phyloP scores from a whole-genome alignment of 805 yeast species.

The Yarrowia yakushimensis region DNA sequence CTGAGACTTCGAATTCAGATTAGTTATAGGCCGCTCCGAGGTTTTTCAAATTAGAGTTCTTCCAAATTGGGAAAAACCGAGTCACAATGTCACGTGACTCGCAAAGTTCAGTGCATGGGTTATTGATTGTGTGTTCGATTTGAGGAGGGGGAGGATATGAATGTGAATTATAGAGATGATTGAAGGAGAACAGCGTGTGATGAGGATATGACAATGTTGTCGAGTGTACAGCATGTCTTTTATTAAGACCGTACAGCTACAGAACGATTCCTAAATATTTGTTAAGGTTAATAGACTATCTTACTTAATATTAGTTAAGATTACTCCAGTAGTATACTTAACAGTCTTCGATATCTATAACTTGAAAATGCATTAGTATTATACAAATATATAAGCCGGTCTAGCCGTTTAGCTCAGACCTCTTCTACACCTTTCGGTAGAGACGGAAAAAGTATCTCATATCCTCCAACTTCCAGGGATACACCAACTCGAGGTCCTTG shows the following conservation, averaged over 20 bases:
- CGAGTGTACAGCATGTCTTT: too few species aligned
- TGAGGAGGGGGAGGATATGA: background rate
- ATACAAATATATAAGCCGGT: background rate
- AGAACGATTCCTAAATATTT: too few species aligned
- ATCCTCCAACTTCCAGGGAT: conserved; percentile 71
- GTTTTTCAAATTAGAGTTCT: background rate
- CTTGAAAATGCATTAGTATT: background rate
- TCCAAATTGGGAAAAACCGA: background rate
- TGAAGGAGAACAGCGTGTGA: too few species aligned
- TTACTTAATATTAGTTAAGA: too few species aligned
- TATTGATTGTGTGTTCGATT: background rate
- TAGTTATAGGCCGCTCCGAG: background rate
- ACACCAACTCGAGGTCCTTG: conserved; percentile 44
- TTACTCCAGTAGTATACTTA: too few species aligned
- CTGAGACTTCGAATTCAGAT: background rate
- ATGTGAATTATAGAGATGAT: too few species aligned
- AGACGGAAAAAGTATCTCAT: conserved; percentile 83
- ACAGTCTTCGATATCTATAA: too few species aligned
- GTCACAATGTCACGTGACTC: background rate
- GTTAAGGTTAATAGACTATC: too few species aligned
- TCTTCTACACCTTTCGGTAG: conserved; percentile 51
- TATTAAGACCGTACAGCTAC: too few species aligned
- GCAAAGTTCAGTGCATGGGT: too few species aligned
- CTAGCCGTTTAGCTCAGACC: background rate
- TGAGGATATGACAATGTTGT: too few species aligned